These are phyloP conservation scores for Calonectria ilicicola DNA, from an alignment of 2,329 filamentous ascomycete genomes.

Conservation along the genomic window DNA sequence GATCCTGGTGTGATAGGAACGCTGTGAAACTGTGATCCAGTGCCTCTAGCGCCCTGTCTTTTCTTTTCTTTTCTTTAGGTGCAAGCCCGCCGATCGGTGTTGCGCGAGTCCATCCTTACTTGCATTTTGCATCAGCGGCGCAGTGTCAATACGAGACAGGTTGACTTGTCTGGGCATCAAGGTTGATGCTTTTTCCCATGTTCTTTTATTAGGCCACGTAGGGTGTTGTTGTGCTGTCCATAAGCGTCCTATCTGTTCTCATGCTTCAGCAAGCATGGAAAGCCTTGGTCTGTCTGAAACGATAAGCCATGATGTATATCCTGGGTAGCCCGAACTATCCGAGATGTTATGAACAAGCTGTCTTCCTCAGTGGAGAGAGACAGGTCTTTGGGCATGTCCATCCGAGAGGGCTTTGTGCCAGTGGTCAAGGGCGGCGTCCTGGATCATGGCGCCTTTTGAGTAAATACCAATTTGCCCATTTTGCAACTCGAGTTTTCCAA, in stretches of 20 bases:
- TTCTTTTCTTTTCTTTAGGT: background rate
- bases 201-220: background rate
- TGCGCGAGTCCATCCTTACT: constrained; percentile 58
- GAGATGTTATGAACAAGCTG: background rate
- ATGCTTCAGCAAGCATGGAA: too few relatives aligned
- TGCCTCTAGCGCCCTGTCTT: background rate
- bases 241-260: too few relatives aligned
- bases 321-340: constrained; percentile 31
- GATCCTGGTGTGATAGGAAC: background rate
- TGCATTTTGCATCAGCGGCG: constrained; percentile 59
- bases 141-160: constrained; percentile 14
- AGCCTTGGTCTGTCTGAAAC: background rate
- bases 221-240: background rate
- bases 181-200: background rate
- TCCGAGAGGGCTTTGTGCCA: background rate
- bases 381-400: constrained; percentile 13
- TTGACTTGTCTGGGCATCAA: too few relatives aligned
- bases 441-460: background rate
- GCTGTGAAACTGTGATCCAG: background rate
- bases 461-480: constrained; percentile 7
- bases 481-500: constrained; percentile 4
- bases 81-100: constrained; percentile 55
- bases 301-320: too few relatives aligned
- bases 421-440: background rate
- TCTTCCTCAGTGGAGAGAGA: background rate